Conservation (phyloP, 2,329 filamentous ascomycete genomes). For the Juglanconis juglandina region DNA sequence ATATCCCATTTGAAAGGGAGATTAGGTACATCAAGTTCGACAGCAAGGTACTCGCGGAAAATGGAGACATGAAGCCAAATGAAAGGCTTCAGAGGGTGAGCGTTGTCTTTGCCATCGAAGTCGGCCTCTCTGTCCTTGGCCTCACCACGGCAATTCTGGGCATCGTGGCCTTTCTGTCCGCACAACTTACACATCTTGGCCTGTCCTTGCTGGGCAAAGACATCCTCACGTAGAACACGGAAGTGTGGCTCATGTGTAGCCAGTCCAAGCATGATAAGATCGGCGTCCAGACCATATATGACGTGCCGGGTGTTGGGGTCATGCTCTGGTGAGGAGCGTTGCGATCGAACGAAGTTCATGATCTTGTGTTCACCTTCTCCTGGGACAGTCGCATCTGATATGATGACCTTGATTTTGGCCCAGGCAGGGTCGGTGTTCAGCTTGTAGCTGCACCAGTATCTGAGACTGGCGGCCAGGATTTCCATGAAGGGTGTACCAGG, state of each 20-base stretch:
- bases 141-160: slow-evolving; percentile 77
- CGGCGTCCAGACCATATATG: slow-evolving; percentile 95
- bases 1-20: slow-evolving; percentile 88
- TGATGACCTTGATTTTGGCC: slow-evolving; percentile 95
- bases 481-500: slow-evolving; percentile 99
- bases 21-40: slow-evolving; percentile 79
- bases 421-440: slow-evolving; percentile 94
- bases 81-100: slow-evolving; percentile 76
- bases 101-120: slow-evolving; percentile 76
- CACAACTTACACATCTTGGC: slow-evolving; percentile 81
- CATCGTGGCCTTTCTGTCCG: slow-evolving; percentile 88
- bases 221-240: slow-evolving; percentile 91
- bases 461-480: slow-evolving; percentile 80
- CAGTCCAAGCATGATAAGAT: slow-evolving; percentile 97
- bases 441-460: slow-evolving; percentile 98
- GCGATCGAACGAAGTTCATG: slow-evolving; percentile 95
- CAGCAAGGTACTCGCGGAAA: slow-evolving; percentile 86
- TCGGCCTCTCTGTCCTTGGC: slow-evolving; percentile 75
- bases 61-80: slow-evolving; percentile 97
- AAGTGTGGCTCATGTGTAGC: slow-evolving; percentile 98
- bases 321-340: slow-evolving; percentile 84
- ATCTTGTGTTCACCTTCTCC: slow-evolving; percentile 99
- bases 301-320: slow-evolving; percentile 97
- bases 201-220: slow-evolving; percentile 87
- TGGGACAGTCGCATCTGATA: slow-evolving; percentile 95